These are phyloP conservation scores for Blastomyces emzantsi DNA, from an alignment of 2,329 filamentous ascomycete species.

Conservation along the genomic window DNA sequence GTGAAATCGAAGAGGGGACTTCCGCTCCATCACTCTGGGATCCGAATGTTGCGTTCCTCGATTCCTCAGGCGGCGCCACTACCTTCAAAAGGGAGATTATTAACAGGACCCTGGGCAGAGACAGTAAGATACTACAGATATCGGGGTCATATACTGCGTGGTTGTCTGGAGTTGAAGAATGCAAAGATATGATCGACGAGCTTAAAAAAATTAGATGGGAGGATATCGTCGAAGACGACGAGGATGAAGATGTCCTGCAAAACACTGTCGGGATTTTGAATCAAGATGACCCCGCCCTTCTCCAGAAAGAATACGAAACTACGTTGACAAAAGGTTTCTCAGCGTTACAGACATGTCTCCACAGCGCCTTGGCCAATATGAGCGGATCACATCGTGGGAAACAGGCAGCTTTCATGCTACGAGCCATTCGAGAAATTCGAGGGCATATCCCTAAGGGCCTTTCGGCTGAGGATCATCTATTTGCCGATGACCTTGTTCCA, in stretches of 20 bases:
- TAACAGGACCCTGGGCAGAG: constrained; percentile 62
- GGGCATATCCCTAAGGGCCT: constrained; percentile 51
- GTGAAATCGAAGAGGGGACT: constrained; percentile 39
- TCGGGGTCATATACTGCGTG: constrained; percentile 60
- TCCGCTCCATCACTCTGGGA: constrained; percentile 58
- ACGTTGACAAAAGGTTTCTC: constrained; percentile 50
- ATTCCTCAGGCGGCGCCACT: constrained; percentile 56
- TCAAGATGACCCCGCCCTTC: constrained; percentile 57
- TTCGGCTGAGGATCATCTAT: constrained; percentile 33
- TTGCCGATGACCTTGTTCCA: constrained; percentile 54
- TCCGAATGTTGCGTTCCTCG: constrained; percentile 52
- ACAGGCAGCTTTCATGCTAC: constrained; percentile 54
- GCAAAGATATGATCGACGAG: constrained; percentile 26
- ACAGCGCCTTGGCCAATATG: constrained; percentile 40
- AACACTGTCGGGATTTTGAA: constrained; percentile 46
- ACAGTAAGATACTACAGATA: constrained; percentile 54
- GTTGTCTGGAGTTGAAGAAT: constrained; percentile 58
- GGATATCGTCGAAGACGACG: constrained; percentile 32
- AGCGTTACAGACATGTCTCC: constrained; percentile 41
- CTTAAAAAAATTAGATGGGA: constrained; percentile 31
- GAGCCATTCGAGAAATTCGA: constrained; percentile 65
- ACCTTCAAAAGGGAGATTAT: constrained; percentile 61
- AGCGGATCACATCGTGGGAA: constrained; percentile 41
- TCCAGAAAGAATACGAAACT: constrained; percentile 52
- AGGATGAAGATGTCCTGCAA: constrained; percentile 32